phyloP scores from a whole-genome alignment of 805 yeast species.

The Suhomyces sp. region DNA sequence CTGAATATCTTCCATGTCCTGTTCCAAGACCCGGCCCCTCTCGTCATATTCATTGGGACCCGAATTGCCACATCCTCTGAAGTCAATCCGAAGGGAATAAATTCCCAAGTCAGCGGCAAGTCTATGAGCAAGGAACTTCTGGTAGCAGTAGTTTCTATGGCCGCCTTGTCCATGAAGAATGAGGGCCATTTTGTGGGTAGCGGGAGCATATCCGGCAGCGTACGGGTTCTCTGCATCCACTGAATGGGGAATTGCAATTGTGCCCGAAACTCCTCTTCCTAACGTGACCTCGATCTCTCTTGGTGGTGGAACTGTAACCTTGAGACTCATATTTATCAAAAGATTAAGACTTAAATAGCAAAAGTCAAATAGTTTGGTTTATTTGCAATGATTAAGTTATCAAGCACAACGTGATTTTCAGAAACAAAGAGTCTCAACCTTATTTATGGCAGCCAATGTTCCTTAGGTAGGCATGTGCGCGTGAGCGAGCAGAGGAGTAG shows the following conservation, averaged over 20 bases:
- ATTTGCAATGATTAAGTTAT: neutral
- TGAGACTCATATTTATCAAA: neutral
- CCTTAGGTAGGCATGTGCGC: neutral
- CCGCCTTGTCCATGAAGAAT: conserved; percentile 85
- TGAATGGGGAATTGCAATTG: conserved; percentile 38
- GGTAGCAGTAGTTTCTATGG: conserved; percentile 77
- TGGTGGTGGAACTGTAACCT: conserved; percentile 16
- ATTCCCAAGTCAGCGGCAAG: conserved; percentile 60
- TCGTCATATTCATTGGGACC: conserved; percentile 41
- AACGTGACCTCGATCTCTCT: conserved; percentile 35
- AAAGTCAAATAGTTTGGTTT: neutral
- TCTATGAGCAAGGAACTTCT: conserved; percentile 55
- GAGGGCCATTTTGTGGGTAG: conserved; percentile 53
- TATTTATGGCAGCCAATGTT: neutral
- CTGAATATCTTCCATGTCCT: conserved; percentile 69
- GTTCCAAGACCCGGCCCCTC: conserved; percentile 55
- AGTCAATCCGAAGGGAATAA: conserved; percentile 73
- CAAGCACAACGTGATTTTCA: neutral
- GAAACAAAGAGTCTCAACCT: neutral
- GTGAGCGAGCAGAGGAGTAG: neutral
- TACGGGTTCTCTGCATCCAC: conserved; percentile 22
- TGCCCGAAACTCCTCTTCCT: conserved; percentile 35
- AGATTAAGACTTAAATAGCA: neutral
- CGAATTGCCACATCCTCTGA: conserved; percentile 82
- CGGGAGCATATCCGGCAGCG: conserved; percentile 30